Base-by-base conservation (phyloP, 805 yeast species). In the Cyberlindnera sargentensis region DNA sequence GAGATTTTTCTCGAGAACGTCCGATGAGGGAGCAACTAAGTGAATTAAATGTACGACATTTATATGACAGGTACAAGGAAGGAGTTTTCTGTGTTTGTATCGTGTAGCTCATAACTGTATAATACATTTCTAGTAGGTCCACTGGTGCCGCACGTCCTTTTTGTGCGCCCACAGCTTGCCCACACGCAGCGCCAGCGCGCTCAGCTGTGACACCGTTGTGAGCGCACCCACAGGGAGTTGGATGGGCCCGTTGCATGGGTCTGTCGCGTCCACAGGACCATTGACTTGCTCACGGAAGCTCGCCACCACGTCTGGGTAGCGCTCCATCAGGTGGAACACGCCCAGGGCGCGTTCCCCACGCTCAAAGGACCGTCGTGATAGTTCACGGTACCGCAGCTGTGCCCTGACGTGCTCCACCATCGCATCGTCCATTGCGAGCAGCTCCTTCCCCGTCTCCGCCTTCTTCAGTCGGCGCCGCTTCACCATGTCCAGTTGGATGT, bases 81-180 rank as follows among this genome's bases (percentile, higher is more conserved):
- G 20, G 20, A 15, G 20, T 15, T 15, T 15, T 15, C 20, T 15
- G 20, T 15, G 20, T 15, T 15, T 15, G 20, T 15, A 15, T 9
- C 8, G 30, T 28, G 30, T 28, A 28, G 30, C 20, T 15, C 20
- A 15, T 15, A 15, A 15, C 20, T 15, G 20, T 15, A 15, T 15
- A 15, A 28, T 28, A 28, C 30, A 6, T 7, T 28, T 28, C 30
- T 28, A 28, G 30, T 2, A 28, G 9, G 30, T 28, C 30, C 30
- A 28, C 30, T 28, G 30, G 30, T 28, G 30, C 7, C 24, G 35
- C 2, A 48, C 30, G 2, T 36, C 38, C 31, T 45, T 36, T 4
- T 45, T 37, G 8, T 11, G 20, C 31, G 49, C 39, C 57, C 57
- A 53, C 11, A n/a, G 34, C 32, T 43, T 45, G 5, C 37, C 25